Percentiles rank a stretch among this genome's conserved stretches.
These are phyloP conservation scores for Rhinocladiella mackenziei DNA, from an alignment of 2,329 filamentous ascomycete genomes.

Conservation along the genomic window DNA sequence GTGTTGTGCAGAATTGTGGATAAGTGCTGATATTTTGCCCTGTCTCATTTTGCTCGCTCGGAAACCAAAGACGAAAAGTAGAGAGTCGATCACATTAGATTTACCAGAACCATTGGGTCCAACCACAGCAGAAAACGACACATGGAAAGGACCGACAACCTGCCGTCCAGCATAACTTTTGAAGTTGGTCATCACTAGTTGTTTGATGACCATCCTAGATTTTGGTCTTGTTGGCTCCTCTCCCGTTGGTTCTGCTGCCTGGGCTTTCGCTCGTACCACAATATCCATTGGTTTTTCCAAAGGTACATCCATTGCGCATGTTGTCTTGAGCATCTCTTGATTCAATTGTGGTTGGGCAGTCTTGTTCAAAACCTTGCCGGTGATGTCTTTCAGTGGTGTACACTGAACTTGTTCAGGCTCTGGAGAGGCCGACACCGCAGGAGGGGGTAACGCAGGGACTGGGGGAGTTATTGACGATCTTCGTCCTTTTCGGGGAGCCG, in stretches of 20 bases:
- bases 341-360: constrained; percentile 44
- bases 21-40: constrained; percentile 94
- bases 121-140: constrained; percentile 95
- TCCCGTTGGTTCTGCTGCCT: constrained; percentile 52
- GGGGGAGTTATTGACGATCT: constrained; percentile 35
- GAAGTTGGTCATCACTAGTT: constrained; percentile 91
- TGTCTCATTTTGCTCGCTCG: constrained; percentile 99
- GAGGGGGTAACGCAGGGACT: constrained; percentile 41
- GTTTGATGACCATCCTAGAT: constrained; percentile 84
- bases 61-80: constrained; percentile 99
- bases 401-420: constrained; percentile 50
- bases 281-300: constrained; percentile 93
- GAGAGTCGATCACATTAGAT: constrained; percentile 96
- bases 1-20: constrained; percentile 89
- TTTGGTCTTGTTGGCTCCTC: constrained; percentile 74
- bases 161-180: constrained; percentile 97
- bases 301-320: constrained; percentile 71
- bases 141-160: constrained; percentile 92
- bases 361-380: constrained; percentile 62
- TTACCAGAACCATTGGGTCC: constrained; percentile 98
- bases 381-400: constrained; percentile 71
- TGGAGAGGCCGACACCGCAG: constrained; percentile 54
- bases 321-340: constrained; percentile 59
- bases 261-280: constrained; percentile 74
- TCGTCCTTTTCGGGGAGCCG: constrained; percentile 39